A percentile compares a stretch with the other conserved stretches of the same genome.
Conservation (phyloP, 1,139 yeast species). For the Yamadazyma oceani region DNA sequence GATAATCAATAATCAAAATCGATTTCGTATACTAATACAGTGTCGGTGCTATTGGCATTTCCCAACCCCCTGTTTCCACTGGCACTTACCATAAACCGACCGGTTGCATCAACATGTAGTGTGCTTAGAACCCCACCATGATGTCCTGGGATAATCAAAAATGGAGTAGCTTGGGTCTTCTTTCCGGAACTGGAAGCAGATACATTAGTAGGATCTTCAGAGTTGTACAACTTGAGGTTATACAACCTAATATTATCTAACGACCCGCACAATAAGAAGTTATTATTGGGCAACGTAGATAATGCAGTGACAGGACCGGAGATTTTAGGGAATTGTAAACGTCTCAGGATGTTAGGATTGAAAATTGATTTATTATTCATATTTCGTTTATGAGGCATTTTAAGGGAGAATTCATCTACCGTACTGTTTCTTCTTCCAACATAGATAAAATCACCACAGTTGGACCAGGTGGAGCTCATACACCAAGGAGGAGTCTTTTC, state of each 20-base stretch:
- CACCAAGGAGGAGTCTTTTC: slow-evolving; percentile 91
- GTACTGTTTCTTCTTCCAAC: slow-evolving; percentile 89
- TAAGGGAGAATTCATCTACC: slow-evolving; percentile 81
- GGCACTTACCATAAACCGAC: slow-evolving; percentile 83
- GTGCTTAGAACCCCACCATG: slow-evolving; percentile 58
- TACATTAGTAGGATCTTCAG: slow-evolving; percentile 20
- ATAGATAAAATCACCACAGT: slow-evolving; percentile 73
- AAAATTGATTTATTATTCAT: slow-evolving; percentile 17
- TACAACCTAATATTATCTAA: slow-evolving; percentile 86
- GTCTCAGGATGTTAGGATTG: slow-evolving; percentile 53
- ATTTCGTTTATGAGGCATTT: slow-evolving; percentile 48
- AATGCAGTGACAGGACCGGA: slow-evolving; percentile 91
- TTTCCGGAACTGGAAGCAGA: slow-evolving; percentile 14
- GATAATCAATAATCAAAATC: slow-evolving; percentile 31
- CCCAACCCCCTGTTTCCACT: slow-evolving; percentile 97
- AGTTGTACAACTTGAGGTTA: slow-evolving; percentile 61
- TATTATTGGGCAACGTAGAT: slow-evolving; percentile 75
- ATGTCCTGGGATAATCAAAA: slow-evolving; percentile 63
- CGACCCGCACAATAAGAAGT: slow-evolving; percentile 83
- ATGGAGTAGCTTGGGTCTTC: slow-evolving; percentile 51
- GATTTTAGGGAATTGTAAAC: slow-evolving; percentile 75
- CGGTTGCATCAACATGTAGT: slow-evolving; percentile 78
- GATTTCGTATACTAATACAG: slow-evolving; percentile 78
- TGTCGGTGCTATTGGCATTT: slow-evolving; percentile 76
- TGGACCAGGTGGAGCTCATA: slow-evolving; percentile 89